Conservation (phyloP, 2,329 filamentous ascomycete genomes). For the Xylariaceae sp. region DNA sequence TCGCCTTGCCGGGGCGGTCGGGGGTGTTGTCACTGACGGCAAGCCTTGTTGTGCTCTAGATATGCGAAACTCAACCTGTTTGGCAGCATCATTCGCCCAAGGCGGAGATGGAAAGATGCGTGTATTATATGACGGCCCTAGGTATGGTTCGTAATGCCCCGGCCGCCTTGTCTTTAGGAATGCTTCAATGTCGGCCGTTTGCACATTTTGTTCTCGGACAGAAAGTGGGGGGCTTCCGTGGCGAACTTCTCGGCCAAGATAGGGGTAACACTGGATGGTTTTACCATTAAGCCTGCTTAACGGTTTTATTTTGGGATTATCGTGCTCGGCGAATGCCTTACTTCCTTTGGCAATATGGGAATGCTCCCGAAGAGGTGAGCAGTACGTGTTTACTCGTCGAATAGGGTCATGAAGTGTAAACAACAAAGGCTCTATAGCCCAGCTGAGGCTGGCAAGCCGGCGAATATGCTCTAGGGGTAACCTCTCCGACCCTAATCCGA, state of each 20-base stretch:
- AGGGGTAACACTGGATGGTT: conserved; percentile 12
- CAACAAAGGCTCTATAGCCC: conserved; percentile 30
- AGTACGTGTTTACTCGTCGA: conserved; percentile 14
- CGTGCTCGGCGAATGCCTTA: background rate
- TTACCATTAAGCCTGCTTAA: background rate
- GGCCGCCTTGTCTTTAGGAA: conserved; percentile 25
- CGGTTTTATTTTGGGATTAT: background rate
- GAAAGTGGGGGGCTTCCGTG: conserved; percentile 24
- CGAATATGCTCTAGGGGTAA: conserved; percentile 26
- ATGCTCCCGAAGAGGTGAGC: conserved; percentile 17
- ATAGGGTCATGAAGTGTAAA: conserved; percentile 21
- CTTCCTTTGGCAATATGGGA: background rate
- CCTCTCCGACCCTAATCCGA: conserved; percentile 21
- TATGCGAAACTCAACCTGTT: background rate
- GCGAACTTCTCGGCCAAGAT: conserved; percentile 17
- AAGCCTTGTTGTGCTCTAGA: background rate
- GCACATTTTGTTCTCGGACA: conserved; percentile 1
- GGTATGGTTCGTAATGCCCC: conserved; percentile 28
- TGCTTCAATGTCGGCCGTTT: background rate
- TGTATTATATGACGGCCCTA: background rate
- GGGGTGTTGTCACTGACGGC: background rate
- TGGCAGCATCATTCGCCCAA: background rate
- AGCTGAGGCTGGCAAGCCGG: conserved; percentile 23
- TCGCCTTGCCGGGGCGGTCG: background rate
- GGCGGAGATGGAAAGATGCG: background rate